phyloP scores from a whole-genome alignment of 768 basidiomycete genomes.

The Suillus occidentalis region DNA sequence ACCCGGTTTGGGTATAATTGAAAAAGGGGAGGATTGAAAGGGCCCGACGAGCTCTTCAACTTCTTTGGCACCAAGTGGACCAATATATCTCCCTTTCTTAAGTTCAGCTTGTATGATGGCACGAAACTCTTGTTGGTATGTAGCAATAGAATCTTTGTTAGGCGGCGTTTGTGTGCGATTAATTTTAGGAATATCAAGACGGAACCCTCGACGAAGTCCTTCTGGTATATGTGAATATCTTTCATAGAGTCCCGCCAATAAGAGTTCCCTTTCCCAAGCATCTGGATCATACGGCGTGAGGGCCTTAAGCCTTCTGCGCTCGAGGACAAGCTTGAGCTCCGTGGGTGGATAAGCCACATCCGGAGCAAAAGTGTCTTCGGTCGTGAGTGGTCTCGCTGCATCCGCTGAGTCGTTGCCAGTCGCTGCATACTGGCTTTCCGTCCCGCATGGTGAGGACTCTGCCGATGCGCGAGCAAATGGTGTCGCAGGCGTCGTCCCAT shows the following conservation, averaged over 20 bases:
- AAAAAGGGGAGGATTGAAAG: slow-evolving; percentile 20
- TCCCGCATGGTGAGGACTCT: not conserved
- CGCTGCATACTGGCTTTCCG: slow-evolving; percentile 14
- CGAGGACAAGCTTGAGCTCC: slow-evolving; percentile 12
- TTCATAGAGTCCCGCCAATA: too few species aligned
- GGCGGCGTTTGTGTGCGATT: slow-evolving; percentile 2
- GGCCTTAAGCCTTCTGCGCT: slow-evolving; percentile 5
- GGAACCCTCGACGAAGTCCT: slow-evolving; percentile 9
- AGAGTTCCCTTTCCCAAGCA: too few species aligned
- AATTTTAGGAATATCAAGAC: slow-evolving; percentile 11
- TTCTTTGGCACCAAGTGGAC: not conserved
- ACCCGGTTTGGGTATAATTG: slow-evolving; percentile 36
- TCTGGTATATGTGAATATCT: too few species aligned
- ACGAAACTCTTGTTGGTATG: slow-evolving; percentile 1
- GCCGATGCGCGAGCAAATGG: slow-evolving; percentile 19
- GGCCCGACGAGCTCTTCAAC: slow-evolving; percentile 20
- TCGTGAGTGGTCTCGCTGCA: slow-evolving; percentile 6
- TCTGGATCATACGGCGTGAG: slow-evolving; percentile 6
- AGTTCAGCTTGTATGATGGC: slow-evolving; percentile 2
- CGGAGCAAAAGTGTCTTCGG: slow-evolving; percentile 13
- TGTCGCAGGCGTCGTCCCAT: slow-evolving; percentile 24
- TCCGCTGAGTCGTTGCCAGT: slow-evolving; percentile 5
- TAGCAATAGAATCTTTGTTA: slow-evolving; percentile 12
- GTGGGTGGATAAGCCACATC: slow-evolving; percentile 7
- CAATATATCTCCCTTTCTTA: slow-evolving; percentile 2